Evolutionary conservation across 2,329 filamentous ascomycete species (phyloP).

Genomic region (Nigrospora oryzae): DNA sequence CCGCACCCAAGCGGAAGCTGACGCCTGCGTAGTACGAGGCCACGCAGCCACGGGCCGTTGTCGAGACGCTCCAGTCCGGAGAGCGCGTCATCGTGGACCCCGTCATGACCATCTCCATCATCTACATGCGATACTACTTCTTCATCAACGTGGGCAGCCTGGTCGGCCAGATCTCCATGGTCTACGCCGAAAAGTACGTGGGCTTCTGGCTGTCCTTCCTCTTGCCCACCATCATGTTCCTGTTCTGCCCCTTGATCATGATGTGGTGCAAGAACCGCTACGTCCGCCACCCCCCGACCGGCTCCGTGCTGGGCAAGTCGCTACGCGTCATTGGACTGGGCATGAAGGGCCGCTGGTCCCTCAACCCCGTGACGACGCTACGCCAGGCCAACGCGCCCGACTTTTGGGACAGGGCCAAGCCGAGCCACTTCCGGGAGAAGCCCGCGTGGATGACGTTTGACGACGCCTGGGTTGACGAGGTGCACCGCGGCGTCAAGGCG

Average conservation of each 20-base stretch:
- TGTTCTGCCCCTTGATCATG: slow-evolving; percentile 52
- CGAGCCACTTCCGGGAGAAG: slow-evolving; percentile 46
- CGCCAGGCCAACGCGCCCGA: slow-evolving; percentile 27
- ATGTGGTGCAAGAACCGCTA: slow-evolving; percentile 52
- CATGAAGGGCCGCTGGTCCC: slow-evolving; percentile 54
- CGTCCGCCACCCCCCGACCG: slow-evolving; percentile 41
- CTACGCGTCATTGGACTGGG: slow-evolving; percentile 51
- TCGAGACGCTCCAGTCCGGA: slow-evolving; percentile 40
- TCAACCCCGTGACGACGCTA: slow-evolving; percentile 41
- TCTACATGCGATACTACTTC: slow-evolving; percentile 58
- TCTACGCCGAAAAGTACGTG: slow-evolving; percentile 66
- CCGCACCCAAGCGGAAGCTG: background rate
- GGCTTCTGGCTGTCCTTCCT: slow-evolving; percentile 67
- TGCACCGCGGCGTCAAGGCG: slow-evolving; percentile 59
- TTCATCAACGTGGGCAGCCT: slow-evolving; percentile 62
- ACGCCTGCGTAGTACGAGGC: slow-evolving; percentile 20
- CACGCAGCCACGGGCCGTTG: slow-evolving; percentile 37
- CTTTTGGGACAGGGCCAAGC: slow-evolving; percentile 64
- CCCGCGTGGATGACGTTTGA: slow-evolving; percentile 76
- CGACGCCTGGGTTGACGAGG: slow-evolving; percentile 75
- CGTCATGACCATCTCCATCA: slow-evolving; percentile 44
- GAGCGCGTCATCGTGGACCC: slow-evolving; percentile 55
- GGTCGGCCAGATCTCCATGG: slow-evolving; percentile 54
- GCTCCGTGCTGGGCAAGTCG: slow-evolving; percentile 42
- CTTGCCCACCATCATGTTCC: slow-evolving; percentile 59